A percentile compares a stretch with the other conserved stretches of the same genome.
phyloP scores from a whole-genome alignment of 331 rosid genomes.

The Prunus yedoensis region DNA sequence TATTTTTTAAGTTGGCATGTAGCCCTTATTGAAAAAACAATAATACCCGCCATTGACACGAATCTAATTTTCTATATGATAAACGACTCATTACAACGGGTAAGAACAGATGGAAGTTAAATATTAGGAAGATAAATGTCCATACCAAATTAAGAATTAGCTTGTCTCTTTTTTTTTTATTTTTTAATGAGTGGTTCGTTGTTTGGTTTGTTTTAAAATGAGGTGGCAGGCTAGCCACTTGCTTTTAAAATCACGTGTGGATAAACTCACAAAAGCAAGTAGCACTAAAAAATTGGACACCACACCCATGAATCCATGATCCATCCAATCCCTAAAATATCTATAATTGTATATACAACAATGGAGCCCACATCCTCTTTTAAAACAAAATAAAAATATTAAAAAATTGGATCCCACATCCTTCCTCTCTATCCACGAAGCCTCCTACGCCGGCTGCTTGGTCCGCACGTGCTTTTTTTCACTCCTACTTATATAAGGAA shows the following conservation, averaged over 20 bases:
- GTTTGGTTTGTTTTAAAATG: background rate
- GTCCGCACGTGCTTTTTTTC: slow-evolving; percentile 29
- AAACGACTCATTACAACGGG: too few relatives aligned
- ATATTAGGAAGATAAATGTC: too few relatives aligned
- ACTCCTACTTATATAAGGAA: slow-evolving; percentile 1
- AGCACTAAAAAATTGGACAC: background rate
- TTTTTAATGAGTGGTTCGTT: too few relatives aligned
- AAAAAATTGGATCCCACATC: slow-evolving; percentile 21
- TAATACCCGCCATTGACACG: background rate
- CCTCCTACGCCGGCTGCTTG: slow-evolving; percentile 11
- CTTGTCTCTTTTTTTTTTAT: too few relatives aligned
- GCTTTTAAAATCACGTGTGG: slow-evolving; percentile 10
- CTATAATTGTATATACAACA: background rate
- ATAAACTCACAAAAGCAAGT: background rate
- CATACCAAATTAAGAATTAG: too few relatives aligned
- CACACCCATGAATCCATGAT: background rate
- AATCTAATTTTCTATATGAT: too few relatives aligned
- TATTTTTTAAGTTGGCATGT: too few relatives aligned
- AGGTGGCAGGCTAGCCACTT: slow-evolving; percentile 7
- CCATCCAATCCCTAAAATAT: background rate
- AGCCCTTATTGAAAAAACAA: too few relatives aligned
- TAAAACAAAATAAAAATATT: too few relatives aligned
- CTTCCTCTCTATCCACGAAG: background rate
- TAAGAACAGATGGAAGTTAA: too few relatives aligned
- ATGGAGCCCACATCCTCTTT: background rate